Conservation (phyloP, 345 rosid species). For the Pugionium cornutum region DNA sequence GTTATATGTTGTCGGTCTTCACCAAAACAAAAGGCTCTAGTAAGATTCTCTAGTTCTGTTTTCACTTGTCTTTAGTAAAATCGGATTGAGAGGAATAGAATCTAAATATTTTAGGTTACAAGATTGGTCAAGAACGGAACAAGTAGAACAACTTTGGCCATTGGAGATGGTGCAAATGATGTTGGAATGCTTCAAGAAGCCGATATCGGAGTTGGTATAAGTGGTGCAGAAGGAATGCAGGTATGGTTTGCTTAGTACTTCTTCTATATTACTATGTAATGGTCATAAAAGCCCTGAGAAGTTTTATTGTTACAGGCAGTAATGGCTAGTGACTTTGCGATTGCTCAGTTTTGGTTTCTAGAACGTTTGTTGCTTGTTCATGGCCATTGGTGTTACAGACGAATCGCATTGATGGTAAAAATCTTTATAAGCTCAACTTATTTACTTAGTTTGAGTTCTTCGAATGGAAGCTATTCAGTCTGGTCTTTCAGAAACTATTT, state of each 20-base stretch:
- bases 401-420: constrained; percentile 86
- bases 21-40: constrained; percentile 94
- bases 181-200: constrained; percentile 98
- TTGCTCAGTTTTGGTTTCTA: constrained; percentile 80
- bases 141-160: constrained; percentile 63
- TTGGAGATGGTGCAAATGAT: constrained; percentile 98
- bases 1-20: constrained; percentile 91
- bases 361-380: constrained; percentile 86
- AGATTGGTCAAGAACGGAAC: constrained; percentile 72
- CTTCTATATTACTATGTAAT: constrained; percentile 7
- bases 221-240: constrained; percentile 98
- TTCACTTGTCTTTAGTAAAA: constrained; percentile 17
- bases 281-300: neutral
- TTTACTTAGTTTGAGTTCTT: neutral
- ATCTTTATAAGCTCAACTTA: neutral
- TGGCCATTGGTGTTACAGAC: constrained; percentile 97
- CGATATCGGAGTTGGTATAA: constrained; percentile 93
- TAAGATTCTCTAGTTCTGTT: constrained; percentile 44
- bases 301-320: constrained; percentile 59
- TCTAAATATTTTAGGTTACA: constrained; percentile 59
- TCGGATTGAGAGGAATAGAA: constrained; percentile 50
- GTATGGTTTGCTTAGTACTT: constrained; percentile 32
- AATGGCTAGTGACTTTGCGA: constrained; percentile 93
- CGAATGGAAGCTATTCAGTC: neutral
- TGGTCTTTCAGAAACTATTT: neutral